Evolutionary conservation across 208 protist species (phyloP).

Genomic region (Leishmania turanica): DNA sequence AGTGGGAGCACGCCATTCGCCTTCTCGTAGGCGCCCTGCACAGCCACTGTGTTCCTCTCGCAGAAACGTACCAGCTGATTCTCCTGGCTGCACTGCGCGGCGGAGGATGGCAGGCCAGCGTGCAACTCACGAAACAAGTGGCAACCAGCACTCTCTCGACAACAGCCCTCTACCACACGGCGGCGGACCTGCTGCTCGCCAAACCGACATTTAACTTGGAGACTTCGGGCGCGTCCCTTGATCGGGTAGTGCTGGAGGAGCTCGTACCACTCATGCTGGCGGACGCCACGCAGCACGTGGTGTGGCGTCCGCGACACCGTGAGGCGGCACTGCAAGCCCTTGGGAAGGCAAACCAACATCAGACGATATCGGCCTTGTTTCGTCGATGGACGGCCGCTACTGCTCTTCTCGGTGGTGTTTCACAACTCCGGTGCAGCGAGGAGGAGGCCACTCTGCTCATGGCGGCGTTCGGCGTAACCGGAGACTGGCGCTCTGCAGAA

Average conservation of each 20-base stretch:
- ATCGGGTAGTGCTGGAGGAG: constrained; percentile 11
- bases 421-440: constrained; percentile 7
- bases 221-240: background rate
- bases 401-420: background rate
- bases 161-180: constrained; percentile 57
- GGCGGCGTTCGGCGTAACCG: constrained; percentile 22
- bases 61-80: constrained; percentile 66
- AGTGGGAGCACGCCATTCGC: constrained; percentile 47
- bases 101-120: constrained; percentile 45
- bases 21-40: constrained; percentile 60
- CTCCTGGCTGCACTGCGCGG: constrained; percentile 40
- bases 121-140: constrained; percentile 51
- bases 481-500: constrained; percentile 31
- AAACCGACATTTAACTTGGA: background rate
- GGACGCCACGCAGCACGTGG: constrained; percentile 23
- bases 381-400: constrained; percentile 9
- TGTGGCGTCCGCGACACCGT: constrained; percentile 27
- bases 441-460: constrained; percentile 23
- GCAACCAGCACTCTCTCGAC: constrained; percentile 59
- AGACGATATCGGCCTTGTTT: constrained; percentile 15
- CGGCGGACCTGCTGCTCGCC: constrained; percentile 47
- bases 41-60: constrained; percentile 59
- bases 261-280: constrained; percentile 36
- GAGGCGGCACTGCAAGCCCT: constrained; percentile 19
- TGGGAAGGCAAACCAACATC: background rate